Percentiles rank a stretch among this genome's conserved stretches.
phyloP scores from a whole-genome alignment of 441 rosid species.

The Omphalea diandra region DNA sequence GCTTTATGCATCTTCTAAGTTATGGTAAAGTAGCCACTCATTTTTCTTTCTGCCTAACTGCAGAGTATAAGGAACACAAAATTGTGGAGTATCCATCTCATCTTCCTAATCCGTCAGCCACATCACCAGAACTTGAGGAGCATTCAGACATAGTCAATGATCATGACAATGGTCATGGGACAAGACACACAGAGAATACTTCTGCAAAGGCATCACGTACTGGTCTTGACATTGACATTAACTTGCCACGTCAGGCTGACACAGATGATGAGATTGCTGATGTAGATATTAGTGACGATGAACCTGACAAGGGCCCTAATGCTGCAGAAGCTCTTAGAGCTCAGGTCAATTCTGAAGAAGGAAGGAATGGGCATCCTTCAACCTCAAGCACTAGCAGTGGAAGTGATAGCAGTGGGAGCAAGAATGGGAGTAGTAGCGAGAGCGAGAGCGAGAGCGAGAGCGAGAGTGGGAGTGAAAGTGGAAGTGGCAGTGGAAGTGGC shows the following conservation, averaged over 20 bases:
- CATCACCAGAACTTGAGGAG: slow-evolving; percentile 43
- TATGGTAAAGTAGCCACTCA: slow-evolving; percentile 4
- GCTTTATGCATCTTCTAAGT: background rate
- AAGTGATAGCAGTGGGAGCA: slow-evolving; percentile 48
- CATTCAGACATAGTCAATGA: slow-evolving; percentile 43
- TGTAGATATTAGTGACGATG: slow-evolving; percentile 67
- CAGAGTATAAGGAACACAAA: slow-evolving; percentile 36
- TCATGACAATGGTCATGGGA: slow-evolving; percentile 41
- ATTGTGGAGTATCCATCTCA: slow-evolving; percentile 24
- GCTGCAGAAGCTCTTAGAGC: slow-evolving; percentile 92
- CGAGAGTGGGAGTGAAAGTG: background rate
- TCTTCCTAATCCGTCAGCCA: slow-evolving; percentile 40
- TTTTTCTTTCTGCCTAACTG: slow-evolving; percentile 16
- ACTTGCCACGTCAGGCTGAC: slow-evolving; percentile 38
- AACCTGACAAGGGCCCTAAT: slow-evolving; percentile 53
- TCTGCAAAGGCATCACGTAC: slow-evolving; percentile 38
- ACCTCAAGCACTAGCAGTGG: slow-evolving; percentile 66
- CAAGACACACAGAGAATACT: slow-evolving; percentile 38
- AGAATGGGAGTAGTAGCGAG: slow-evolving; percentile 44
- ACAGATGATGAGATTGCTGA: slow-evolving; percentile 83
- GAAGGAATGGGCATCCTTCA: slow-evolving; percentile 32
- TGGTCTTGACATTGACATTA: slow-evolving; percentile 51
- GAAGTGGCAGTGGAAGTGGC: slow-evolving; percentile 34
- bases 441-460: slow-evolving; percentile 33
- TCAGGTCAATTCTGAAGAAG: slow-evolving; percentile 65